Evolutionary conservation across 352 stramenopile species (phyloP).

Genomic region (Phytopythium kandeliae): DNA sequence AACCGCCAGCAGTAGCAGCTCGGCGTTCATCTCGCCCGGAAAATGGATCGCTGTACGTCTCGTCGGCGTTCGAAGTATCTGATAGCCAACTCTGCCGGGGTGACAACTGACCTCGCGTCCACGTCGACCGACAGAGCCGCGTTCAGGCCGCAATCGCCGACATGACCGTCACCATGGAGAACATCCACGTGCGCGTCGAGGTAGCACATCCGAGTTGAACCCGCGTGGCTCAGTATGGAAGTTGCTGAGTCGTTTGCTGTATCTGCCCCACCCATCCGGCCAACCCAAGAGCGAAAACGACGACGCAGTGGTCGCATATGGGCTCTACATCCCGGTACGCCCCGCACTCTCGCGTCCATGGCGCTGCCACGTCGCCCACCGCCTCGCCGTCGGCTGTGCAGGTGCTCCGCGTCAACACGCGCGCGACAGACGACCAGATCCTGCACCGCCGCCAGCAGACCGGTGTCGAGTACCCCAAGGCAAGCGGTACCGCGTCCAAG

Average conservation of each 20-base stretch:
- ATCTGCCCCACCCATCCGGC: neutral
- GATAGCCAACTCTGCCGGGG: no score
- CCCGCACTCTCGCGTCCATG: neutral
- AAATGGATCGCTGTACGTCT: slow-evolving; percentile 54
- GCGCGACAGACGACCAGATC: slow-evolving; percentile 53
- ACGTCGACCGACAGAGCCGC: slow-evolving; percentile 23
- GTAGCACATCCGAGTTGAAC: slow-evolving; percentile 23
- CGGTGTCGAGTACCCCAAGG: slow-evolving; percentile 36
- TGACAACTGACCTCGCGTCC: neutral
- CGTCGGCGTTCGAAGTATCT: no score
- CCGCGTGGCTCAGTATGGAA: no score
- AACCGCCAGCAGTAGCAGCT: slow-evolving; percentile 16
- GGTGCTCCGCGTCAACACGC: slow-evolving; percentile 34
- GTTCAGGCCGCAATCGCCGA: slow-evolving; percentile 39
- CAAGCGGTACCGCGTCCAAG: slow-evolving; percentile 21
- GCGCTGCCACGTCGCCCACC: neutral
- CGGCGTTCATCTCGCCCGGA: slow-evolving; percentile 34
- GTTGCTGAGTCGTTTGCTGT: no score
- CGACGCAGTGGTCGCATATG: slow-evolving; percentile 41
- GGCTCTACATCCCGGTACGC: slow-evolving; percentile 46
- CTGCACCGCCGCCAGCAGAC: slow-evolving; percentile 46
- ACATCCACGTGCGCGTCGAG: slow-evolving; percentile 65
- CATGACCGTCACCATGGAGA: slow-evolving; percentile 57
- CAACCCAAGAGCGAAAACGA: slow-evolving; percentile 36
- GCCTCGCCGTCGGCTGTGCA: slow-evolving; percentile 9